Evolutionary conservation across 306 rosid species (phyloP).

Genomic region (Cucurbita ficifolia): DNA sequence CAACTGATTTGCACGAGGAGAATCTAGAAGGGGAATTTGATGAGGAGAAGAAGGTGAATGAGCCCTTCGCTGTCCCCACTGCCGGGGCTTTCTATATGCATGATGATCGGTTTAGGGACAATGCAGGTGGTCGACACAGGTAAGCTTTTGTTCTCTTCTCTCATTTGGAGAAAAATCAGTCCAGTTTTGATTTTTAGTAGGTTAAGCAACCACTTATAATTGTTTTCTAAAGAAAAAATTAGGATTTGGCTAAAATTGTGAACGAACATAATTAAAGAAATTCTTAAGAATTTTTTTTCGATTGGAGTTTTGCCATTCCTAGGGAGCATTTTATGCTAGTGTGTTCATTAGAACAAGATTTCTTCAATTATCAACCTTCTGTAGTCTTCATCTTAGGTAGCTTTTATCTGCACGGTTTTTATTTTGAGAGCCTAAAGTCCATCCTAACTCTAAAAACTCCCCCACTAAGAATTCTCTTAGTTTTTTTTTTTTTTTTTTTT

Average conservation of each 20-base stretch:
- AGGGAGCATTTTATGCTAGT: neutral
- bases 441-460: neutral
- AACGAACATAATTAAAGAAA: neutral
- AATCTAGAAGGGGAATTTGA: conserved; percentile 19
- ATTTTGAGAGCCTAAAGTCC: neutral
- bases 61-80: conserved; percentile 88
- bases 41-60: conserved; percentile 81
- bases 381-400: neutral
- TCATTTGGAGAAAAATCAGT: neutral
- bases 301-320: neutral
- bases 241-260: neutral
- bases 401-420: neutral
- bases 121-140: conserved; percentile 67
- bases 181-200: neutral
- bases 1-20: conserved; percentile 23
- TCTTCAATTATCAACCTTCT: neutral
- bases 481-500: neutral
- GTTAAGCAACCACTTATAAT: neutral
- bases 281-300: neutral
- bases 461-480: neutral
- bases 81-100: conserved; percentile 99
- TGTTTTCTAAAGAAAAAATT: neutral
- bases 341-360: neutral
- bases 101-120: conserved; percentile 84
- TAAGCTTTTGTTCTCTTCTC: conserved; percentile 8